Evolutionary conservation across 106 monocot species (phyloP).

Genomic region (Posidonia australis): DNA sequence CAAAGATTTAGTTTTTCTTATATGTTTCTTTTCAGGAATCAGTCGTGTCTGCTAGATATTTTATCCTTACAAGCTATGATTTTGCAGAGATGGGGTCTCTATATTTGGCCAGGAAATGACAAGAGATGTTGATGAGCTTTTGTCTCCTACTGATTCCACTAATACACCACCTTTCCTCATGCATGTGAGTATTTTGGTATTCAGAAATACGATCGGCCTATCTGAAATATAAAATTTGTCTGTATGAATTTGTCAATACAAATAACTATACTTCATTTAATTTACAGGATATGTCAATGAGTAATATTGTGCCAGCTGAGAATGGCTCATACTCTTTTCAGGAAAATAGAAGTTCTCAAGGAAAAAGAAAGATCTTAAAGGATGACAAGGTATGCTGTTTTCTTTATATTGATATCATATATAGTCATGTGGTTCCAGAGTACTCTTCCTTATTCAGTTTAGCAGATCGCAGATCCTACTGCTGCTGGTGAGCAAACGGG

Average conservation of each 20-base stretch:
- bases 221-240: too few relatives aligned
- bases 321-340: constrained; percentile 24
- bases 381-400: constrained; percentile 41
- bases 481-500: too few relatives aligned
- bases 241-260: neutral
- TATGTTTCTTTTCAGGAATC: neutral
- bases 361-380: constrained; percentile 14
- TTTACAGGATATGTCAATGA: constrained; percentile 33
- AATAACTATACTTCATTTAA: neutral
- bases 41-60: neutral
- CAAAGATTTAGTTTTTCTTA: neutral
- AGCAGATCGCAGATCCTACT: too few relatives aligned
- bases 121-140: constrained; percentile 11
- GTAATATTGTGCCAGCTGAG: constrained; percentile 23
- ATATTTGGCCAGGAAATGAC: constrained; percentile 29
- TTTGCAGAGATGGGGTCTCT: constrained; percentile 19
- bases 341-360: constrained; percentile 22
- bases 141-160: constrained; percentile 16
- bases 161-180: constrained; percentile 18
- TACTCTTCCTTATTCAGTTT: neutral
- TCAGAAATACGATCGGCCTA: too few relatives aligned
- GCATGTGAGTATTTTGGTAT: constrained; percentile 17
- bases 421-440: neutral
- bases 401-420: neutral
- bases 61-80: constrained; percentile 5